These are phyloP conservation scores for Apiotrichum akiyoshidainum DNA, from an alignment of 1,284 basidiomycete genomes.

Conservation along the genomic window DNA sequence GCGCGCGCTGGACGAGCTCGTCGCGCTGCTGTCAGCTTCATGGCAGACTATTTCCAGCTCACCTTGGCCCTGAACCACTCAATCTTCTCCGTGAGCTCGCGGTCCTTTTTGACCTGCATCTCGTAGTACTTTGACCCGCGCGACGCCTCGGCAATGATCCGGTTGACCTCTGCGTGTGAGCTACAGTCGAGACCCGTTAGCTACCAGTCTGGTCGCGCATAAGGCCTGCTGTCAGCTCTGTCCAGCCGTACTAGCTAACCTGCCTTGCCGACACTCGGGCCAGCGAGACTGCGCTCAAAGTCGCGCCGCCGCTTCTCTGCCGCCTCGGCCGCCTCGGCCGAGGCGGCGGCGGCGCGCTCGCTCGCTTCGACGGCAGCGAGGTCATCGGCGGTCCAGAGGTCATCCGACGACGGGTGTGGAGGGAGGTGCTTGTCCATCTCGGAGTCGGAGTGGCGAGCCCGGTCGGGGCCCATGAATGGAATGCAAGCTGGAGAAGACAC, in stretches of 20 bases:
- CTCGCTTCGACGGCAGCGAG: conserved; percentile 4
- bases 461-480: no score
- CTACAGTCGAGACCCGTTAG: not conserved
- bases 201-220: conserved; percentile 46
- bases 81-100: conserved; percentile 48
- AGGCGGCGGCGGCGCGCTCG: conserved; percentile 4
- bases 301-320: conserved; percentile 30
- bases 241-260: conserved; percentile 18
- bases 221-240: conserved; percentile 30
- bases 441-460: no score
- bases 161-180: conserved; percentile 43
- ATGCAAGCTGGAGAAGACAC: no score
- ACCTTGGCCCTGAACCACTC: conserved; percentile 46
- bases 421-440: not conserved
- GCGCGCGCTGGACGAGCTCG: not conserved
- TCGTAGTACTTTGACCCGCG: conserved; percentile 51
- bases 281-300: conserved; percentile 49
- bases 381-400: conserved; percentile 6
- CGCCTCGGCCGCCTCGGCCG: conserved; percentile 7
- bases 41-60: not conserved
- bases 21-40: not conserved
- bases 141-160: conserved; percentile 50
- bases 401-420: not conserved
- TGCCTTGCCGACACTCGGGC: conserved; percentile 50
- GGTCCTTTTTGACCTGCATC: conserved; percentile 48